phyloP scores from a whole-genome alignment of 495 filamentous ascomycete species.

The Apiosordaria backusii region DNA sequence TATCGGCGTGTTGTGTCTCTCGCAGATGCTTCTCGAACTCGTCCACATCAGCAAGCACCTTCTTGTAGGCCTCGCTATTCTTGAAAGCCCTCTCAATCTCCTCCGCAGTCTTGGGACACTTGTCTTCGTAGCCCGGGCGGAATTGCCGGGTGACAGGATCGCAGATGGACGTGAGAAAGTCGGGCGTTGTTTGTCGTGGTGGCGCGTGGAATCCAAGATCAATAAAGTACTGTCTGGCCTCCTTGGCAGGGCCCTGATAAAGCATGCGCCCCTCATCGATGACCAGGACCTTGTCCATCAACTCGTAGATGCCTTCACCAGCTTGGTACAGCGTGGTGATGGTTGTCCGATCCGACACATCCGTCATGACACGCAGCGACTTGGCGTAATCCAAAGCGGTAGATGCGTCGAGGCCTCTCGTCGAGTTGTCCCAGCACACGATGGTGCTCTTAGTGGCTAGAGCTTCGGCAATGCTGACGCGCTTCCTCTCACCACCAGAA shows the following conservation, averaged over 20 bases:
- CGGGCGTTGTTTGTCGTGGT: constrained; percentile 57
- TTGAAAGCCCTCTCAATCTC: constrained; percentile 65
- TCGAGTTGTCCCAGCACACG: constrained; percentile 66
- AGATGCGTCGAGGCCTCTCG: constrained; percentile 73
- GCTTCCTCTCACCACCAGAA: constrained; percentile 59
- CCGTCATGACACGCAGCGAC: constrained; percentile 76
- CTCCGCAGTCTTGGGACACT: constrained; percentile 65
- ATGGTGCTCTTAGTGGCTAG: constrained; percentile 46
- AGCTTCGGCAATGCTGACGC: constrained; percentile 55
- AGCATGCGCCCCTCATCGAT: constrained; percentile 66
- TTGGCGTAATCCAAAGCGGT: constrained; percentile 79
- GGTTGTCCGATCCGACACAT: constrained; percentile 74
- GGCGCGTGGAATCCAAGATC: constrained; percentile 57
- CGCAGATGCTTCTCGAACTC: constrained; percentile 44
- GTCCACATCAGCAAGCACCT: constrained; percentile 47
- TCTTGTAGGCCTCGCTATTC: constrained; percentile 49
- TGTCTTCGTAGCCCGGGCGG: constrained; percentile 57
- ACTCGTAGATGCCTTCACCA: constrained; percentile 75
- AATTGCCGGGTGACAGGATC: constrained; percentile 61
- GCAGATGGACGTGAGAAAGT: constrained; percentile 72
- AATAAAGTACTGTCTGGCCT: constrained; percentile 60
- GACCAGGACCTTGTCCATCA: constrained; percentile 68
- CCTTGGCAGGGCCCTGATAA: constrained; percentile 59
- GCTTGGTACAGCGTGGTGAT: constrained; percentile 84
- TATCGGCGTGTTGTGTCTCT: constrained; percentile 31